A percentile compares a stretch with the other conserved stretches of the same genome.
These are phyloP conservation scores for Oxyria digyna DNA, from an alignment of 148 eudicot species.

Conservation along the genomic window DNA sequence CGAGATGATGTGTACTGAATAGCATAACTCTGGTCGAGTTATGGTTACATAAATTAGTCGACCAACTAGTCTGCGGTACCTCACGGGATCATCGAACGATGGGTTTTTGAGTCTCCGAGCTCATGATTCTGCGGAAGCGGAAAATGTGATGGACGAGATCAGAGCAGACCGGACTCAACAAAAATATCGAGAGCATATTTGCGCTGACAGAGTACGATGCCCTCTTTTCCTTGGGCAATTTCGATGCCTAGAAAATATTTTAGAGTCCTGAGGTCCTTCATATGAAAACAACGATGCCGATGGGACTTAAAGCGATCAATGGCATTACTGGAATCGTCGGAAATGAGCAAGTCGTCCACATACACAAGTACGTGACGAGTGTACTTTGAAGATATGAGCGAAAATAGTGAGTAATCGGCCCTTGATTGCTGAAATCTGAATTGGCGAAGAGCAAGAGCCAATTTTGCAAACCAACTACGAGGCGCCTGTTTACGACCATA, in stretches of 20 bases:
- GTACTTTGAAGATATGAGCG: background rate
- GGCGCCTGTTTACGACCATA: slow-evolving; percentile 4
- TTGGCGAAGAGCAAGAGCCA: background rate
- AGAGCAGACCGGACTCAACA: background rate
- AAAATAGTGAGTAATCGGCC: background rate
- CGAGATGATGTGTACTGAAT: background rate
- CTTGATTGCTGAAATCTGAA: background rate
- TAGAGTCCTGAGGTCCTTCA: slow-evolving; percentile 1
- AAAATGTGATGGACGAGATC: background rate
- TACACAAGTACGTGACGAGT: background rate
- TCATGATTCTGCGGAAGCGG: background rate
- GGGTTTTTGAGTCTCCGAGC: background rate
- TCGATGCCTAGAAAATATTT: slow-evolving; percentile 10
- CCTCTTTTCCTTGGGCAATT: background rate
- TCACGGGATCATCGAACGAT: too few relatives aligned
- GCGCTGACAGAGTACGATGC: background rate
- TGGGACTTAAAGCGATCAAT: too few relatives aligned
- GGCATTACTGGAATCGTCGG: too few relatives aligned
- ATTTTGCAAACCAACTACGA: background rate
- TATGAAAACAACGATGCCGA: background rate
- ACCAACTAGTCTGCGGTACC: too few relatives aligned
- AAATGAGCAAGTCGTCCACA: slow-evolving; percentile 3
- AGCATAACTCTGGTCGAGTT: background rate
- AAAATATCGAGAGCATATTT: slow-evolving; percentile 3
- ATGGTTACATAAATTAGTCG: background rate